A percentile compares a stretch with the other conserved stretches of the same genome.
Evolutionary conservation across 2,329 filamentous ascomycete species (phyloP).

Genomic region (Elsinoe fawcettii): DNA sequence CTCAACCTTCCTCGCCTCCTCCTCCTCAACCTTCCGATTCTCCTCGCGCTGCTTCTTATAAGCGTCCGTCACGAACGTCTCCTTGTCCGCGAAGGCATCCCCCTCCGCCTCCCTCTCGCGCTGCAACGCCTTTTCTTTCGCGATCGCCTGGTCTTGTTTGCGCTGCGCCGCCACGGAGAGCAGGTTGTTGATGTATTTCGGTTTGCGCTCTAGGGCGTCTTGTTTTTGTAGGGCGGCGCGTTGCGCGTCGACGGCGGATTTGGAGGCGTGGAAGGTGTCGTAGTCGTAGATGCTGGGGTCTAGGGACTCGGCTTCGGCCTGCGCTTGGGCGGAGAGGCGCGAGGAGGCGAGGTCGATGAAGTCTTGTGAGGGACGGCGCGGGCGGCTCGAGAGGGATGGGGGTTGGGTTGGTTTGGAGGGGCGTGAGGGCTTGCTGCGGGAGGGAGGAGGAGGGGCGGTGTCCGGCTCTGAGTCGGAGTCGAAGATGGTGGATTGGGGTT

Average conservation of each 20-base stretch:
- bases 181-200: slow-evolving; percentile 72
- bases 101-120: slow-evolving; percentile 72
- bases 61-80: slow-evolving; percentile 76
- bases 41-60: slow-evolving; percentile 78
- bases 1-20: slow-evolving; percentile 60
- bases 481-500: slow-evolving; percentile 42
- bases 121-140: slow-evolving; percentile 72
- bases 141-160: slow-evolving; percentile 69
- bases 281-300: slow-evolving; percentile 80
- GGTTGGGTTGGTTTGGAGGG: slow-evolving; percentile 19
- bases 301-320: slow-evolving; percentile 55
- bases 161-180: slow-evolving; percentile 66
- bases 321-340: slow-evolving; percentile 55
- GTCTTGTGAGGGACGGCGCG: slow-evolving; percentile 28
- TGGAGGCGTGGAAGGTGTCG: slow-evolving; percentile 70
- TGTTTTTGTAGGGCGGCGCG: slow-evolving; percentile 47
- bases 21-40: slow-evolving; percentile 60
- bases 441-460: slow-evolving; percentile 27
- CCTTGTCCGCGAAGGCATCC: slow-evolving; percentile 72
- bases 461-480: slow-evolving; percentile 52
- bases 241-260: slow-evolving; percentile 52
- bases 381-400: slow-evolving; percentile 30
- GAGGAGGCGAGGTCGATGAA: slow-evolving; percentile 61
- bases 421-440: slow-evolving; percentile 28
- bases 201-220: slow-evolving; percentile 53